A percentile compares a stretch with the other conserved stretches of the same genome.
phyloP scores from a whole-genome alignment of 139 green algal species.

The Haematococcus sp. region DNA sequence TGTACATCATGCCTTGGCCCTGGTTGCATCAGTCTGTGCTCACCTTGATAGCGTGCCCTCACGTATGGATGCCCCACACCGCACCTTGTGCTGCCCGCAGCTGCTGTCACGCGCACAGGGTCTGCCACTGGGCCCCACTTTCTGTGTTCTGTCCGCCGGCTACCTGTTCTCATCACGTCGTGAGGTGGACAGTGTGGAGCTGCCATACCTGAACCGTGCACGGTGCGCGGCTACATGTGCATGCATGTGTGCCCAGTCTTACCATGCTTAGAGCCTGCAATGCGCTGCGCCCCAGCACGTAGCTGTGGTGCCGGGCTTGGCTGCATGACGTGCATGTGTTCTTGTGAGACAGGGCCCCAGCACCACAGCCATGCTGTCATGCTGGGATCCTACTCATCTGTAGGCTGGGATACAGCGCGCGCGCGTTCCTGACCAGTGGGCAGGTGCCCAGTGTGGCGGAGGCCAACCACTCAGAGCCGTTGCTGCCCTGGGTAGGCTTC shows the following conservation, averaged over 20 bases:
- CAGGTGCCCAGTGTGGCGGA: constrained; percentile 56
- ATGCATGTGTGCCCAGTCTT: no score
- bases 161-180: constrained; percentile 38
- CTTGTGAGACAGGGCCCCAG: no score
- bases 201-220: constrained; percentile 85
- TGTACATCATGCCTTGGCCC: no score
- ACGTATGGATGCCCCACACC: no score
- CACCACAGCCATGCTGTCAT: no score
- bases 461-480: constrained; percentile 69
- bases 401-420: constrained; percentile 33
- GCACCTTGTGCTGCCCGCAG: no score
- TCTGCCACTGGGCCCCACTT: constrained; percentile 61
- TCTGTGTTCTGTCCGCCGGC: constrained; percentile 61
- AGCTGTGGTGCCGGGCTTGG: background rate
- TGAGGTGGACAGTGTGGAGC: constrained; percentile 77
- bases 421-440: constrained; percentile 26
- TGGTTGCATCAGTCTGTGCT: no score
- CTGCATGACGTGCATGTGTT: no score
- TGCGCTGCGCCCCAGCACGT: no score
- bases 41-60: no score
- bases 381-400: background rate
- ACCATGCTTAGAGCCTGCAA: no score
- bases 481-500: constrained; percentile 69
- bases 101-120: background rate
- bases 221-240: no score